phyloP scores from a whole-genome alignment of 805 yeast genomes.

The Metschnikowia kofuensis region DNA sequence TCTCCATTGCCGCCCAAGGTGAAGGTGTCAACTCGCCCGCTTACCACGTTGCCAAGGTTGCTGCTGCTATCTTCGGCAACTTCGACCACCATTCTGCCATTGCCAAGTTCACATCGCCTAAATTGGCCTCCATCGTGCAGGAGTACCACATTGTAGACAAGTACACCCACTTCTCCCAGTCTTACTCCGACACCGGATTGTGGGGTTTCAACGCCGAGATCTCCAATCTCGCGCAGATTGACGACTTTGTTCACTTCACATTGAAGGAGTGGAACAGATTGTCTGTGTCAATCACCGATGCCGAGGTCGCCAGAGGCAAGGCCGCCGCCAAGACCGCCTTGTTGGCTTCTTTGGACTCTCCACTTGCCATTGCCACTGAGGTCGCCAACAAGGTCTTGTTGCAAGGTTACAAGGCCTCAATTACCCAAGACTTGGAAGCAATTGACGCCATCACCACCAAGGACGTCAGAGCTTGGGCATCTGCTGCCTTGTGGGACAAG shows the following conservation, averaged over 20 bases:
- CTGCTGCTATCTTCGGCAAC: slow-evolving; percentile 54
- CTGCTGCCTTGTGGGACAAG: slow-evolving; percentile 72
- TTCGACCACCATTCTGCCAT: slow-evolving; percentile 54
- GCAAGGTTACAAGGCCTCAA: slow-evolving; percentile 59
- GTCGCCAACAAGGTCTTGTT: slow-evolving; percentile 60
- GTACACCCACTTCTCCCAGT: slow-evolving; percentile 66
- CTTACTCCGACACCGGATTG: slow-evolving; percentile 75
- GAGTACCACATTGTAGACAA: slow-evolving; percentile 73
- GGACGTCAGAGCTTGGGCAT: slow-evolving; percentile 72
- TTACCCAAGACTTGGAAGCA: slow-evolving; percentile 54
- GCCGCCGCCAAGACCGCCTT: slow-evolving; percentile 63
- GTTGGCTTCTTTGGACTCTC: slow-evolving; percentile 47
- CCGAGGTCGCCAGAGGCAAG: slow-evolving; percentile 78
- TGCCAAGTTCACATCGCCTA: slow-evolving; percentile 56
- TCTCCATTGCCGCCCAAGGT: slow-evolving; percentile 72
- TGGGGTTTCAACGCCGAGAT: slow-evolving; percentile 78
- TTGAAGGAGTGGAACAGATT: slow-evolving; percentile 87
- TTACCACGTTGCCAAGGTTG: slow-evolving; percentile 70
- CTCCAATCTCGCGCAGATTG: slow-evolving; percentile 56
- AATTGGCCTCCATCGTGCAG: slow-evolving; percentile 64
- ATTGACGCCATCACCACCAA: slow-evolving; percentile 62
- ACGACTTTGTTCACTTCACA: slow-evolving; percentile 77
- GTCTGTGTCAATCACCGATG: slow-evolving; percentile 67
- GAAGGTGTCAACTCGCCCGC: slow-evolving; percentile 62
- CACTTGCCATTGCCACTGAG: slow-evolving; percentile 50